Percentiles rank a stretch among this genome's conserved stretches.
phyloP scores from a whole-genome alignment of 371 early-diverging fungal genomes.

The Mortierella sp. region DNA sequence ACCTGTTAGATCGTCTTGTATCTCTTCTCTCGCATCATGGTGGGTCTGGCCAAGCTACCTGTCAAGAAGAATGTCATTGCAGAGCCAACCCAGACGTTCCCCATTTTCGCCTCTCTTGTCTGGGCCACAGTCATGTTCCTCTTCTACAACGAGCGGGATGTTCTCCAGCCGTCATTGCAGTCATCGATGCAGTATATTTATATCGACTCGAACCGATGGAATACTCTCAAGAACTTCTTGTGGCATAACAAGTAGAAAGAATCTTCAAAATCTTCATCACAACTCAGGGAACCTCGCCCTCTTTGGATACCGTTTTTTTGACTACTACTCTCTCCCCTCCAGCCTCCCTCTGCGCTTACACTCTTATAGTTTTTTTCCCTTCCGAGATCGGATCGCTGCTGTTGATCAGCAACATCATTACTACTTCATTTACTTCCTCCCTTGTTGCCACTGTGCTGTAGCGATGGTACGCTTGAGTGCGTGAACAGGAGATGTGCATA shows the following conservation, averaged over 20 bases:
- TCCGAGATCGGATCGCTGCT: slow-evolving; percentile 6
- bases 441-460: too few relatives aligned
- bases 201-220: slow-evolving; percentile 86
- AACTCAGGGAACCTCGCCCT: too few relatives aligned
- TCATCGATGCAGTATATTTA: slow-evolving; percentile 96
- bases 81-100: slow-evolving; percentile 84
- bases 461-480: too few relatives aligned
- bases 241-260: slow-evolving; percentile 89
- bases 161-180: slow-evolving; percentile 92
- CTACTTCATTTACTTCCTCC: too few relatives aligned
- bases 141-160: slow-evolving; percentile 88
- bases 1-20: slow-evolving; percentile 95
- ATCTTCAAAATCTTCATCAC: too few relatives aligned
- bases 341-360: not conserved
- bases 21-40: slow-evolving; percentile 89
- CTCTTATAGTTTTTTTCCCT: not conserved
- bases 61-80: slow-evolving; percentile 74
- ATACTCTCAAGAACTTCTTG: slow-evolving; percentile 78
- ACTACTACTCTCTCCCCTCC: not conserved
- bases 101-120: slow-evolving; percentile 92
- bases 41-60: slow-evolving; percentile 88
- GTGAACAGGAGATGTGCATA: too few relatives aligned
- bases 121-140: slow-evolving; percentile 98
- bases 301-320: slow-evolving; percentile 1
- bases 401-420: slow-evolving; percentile 19